phyloP scores from a whole-genome alignment of 345 rosid genomes.

The Kandelia obovata region DNA sequence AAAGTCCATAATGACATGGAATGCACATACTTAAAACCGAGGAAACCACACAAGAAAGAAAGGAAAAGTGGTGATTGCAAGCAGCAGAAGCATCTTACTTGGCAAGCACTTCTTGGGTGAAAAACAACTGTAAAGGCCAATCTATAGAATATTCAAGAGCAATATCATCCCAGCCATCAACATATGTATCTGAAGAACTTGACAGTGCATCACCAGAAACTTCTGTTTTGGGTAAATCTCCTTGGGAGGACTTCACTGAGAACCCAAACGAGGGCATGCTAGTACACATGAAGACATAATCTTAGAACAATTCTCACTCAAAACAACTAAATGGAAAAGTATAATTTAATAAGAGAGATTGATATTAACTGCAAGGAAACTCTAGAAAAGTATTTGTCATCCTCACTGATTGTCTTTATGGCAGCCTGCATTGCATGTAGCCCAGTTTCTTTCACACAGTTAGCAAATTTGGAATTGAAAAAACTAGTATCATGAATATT shows the following conservation, averaged over 20 bases:
- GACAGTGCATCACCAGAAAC: constrained; percentile 30
- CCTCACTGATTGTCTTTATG: constrained; percentile 81
- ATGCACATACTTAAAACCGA: too few relatives aligned
- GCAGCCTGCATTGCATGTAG: constrained; percentile 66
- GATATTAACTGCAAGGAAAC: constrained; percentile 73
- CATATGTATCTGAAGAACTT: constrained; percentile 49
- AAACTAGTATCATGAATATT: constrained; percentile 2
- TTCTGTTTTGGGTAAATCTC: constrained; percentile 54
- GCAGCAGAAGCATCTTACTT: constrained; percentile 53
- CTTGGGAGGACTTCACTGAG: constrained; percentile 62
- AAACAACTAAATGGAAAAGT: not conserved
- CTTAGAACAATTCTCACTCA: constrained; percentile 1
- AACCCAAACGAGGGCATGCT: constrained; percentile 93
- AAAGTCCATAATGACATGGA: too few relatives aligned
- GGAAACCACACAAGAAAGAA: not conserved
- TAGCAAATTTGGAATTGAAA: not conserved
- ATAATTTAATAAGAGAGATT: constrained; percentile 4
- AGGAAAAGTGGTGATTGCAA: constrained; percentile 6
- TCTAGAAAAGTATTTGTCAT: constrained; percentile 81
- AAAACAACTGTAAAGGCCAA: constrained; percentile 94
- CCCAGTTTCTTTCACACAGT: not conserved
- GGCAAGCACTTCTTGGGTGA: constrained; percentile 91
- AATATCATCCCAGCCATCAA: constrained; percentile 95
- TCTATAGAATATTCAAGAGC: constrained; percentile 87
- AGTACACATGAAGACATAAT: constrained; percentile 15